phyloP scores from a whole-genome alignment of 2,329 filamentous ascomycete genomes.

The Xylariaceae sp. region DNA sequence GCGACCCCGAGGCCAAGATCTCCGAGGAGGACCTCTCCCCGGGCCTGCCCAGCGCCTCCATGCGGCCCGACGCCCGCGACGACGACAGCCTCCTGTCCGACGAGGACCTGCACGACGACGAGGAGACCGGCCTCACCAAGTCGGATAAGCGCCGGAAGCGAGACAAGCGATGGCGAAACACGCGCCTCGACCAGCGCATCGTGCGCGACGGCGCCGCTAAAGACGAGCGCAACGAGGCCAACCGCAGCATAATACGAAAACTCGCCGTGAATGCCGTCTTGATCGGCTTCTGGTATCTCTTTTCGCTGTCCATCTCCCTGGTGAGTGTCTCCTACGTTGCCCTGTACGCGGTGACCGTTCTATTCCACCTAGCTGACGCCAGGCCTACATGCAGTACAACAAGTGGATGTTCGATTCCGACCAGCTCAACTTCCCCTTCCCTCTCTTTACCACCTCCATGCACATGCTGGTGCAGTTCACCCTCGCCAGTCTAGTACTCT shows the following conservation, averaged over 20 bases:
- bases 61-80: conserved; percentile 25
- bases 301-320: conserved; percentile 87
- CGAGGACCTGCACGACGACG: conserved; percentile 73
- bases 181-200: conserved; percentile 62
- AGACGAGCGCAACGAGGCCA: conserved; percentile 68
- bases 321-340: too few species aligned
- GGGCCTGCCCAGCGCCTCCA: conserved; percentile 11
- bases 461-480: conserved; percentile 95
- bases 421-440: conserved; percentile 84
- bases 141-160: conserved; percentile 63
- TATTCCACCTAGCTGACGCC: conserved; percentile 18
- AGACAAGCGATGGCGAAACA: conserved; percentile 59
- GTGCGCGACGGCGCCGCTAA: conserved; percentile 55
- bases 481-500: conserved; percentile 70
- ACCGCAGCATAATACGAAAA: conserved; percentile 62
- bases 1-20: conserved; percentile 36
- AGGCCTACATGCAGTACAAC: conserved; percentile 64
- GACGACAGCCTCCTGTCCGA: conserved; percentile 57
- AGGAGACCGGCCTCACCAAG: conserved; percentile 78
- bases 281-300: conserved; percentile 81
- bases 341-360: too few species aligned
- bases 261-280: conserved; percentile 70
- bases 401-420: conserved; percentile 98
- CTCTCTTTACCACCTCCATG: conserved; percentile 86
- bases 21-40: conserved; percentile 31